Evolutionary conservation across 2,329 filamentous ascomycete genomes (phyloP), one percentile per base, ranked within the genome.

Genomic region (Fusarium liriodendri): DNA sequence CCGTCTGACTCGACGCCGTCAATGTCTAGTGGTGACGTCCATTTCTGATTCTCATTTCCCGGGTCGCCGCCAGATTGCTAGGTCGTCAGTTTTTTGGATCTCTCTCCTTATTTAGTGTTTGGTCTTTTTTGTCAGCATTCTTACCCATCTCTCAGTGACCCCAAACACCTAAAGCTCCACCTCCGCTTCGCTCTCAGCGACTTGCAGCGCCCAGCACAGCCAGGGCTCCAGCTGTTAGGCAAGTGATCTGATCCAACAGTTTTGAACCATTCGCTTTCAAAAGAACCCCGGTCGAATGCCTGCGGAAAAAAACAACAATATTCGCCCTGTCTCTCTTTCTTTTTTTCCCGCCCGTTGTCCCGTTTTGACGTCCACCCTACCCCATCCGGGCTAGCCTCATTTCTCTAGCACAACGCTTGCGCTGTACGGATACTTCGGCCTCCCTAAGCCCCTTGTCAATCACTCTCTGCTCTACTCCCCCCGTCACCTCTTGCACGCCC

Each of bases 371-470:
- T 52, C 47, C 37, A 20, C 72, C 35, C 69, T 61, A 62, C 65
- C 55, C 45, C 66, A 66, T 75, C 69, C 45, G 5, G 69, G 47
- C 54, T 74, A 74, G 72, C 69, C 65, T 73, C 65, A 70, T 67
- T 70, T 74, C 63, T 58, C 45, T 27, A 61, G 59, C 45, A 65
- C 72, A 69, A 38, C 54, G 61, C 35, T 50, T 47, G 32, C 68
- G 32, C 68, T 60, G 64, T 57, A 64, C 72, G 72, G 72, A 72
- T 65, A 70, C 72, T 67, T 74, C 72, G 72, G 72, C 59, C 57
- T 67, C 71, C 71, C 68, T 75, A 67, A 66, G 25, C 64, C 67
- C 67, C 73, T 62, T 76, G 71, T 76, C 74, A 67, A 67, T 75
- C 73, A 69, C 42, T 37, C 67, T 71, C 38, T n/a, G 22, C n/a